A percentile compares a stretch with the other conserved stretches of the same genome.
Evolutionary conservation across 306 rosid genomes (phyloP).

Genomic region (Inga laurina): DNA sequence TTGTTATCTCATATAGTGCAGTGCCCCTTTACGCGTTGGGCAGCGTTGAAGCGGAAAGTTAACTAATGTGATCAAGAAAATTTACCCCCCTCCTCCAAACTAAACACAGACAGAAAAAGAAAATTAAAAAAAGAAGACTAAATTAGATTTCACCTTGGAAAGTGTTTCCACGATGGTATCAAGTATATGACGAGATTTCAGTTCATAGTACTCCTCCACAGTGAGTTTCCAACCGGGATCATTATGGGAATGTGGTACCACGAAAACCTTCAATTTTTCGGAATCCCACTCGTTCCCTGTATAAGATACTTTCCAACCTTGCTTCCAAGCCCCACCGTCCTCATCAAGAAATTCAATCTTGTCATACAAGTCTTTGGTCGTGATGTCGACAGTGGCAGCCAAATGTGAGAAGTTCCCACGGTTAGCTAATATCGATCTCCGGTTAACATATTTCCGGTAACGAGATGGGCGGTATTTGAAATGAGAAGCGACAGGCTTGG

Average conservation of each 20-base stretch:
- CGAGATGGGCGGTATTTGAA: conserved; percentile 50
- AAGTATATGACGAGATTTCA: conserved; percentile 79
- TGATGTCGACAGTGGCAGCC: conserved; percentile 70
- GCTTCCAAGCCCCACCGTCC: conserved; percentile 96
- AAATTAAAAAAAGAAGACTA: neutral
- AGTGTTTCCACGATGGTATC: conserved; percentile 87
- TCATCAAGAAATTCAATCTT: conserved; percentile 71
- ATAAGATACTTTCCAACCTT: conserved; percentile 84
- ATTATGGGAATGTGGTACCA: conserved; percentile 97
- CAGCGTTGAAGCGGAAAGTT: conserved; percentile 10
- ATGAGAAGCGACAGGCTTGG: conserved; percentile 64
- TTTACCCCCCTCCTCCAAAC: neutral
- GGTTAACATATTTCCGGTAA: conserved; percentile 43
- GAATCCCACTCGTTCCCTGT: conserved; percentile 89
- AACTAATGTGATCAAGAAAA: conserved; percentile 17
- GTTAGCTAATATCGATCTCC: conserved; percentile 38
- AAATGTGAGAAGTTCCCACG: conserved; percentile 21
- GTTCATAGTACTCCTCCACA: conserved; percentile 85
- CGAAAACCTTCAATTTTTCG: conserved; percentile 84
- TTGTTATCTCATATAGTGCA: neutral
- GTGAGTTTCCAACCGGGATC: conserved; percentile 98
- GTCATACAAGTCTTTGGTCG: conserved; percentile 80
- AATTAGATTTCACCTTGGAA: conserved; percentile 50
- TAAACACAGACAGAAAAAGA: neutral
- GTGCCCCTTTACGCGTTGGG: neutral